Base-by-base conservation (phyloP, 768 basidiomycete species). In the Galerina marginata region DNA sequence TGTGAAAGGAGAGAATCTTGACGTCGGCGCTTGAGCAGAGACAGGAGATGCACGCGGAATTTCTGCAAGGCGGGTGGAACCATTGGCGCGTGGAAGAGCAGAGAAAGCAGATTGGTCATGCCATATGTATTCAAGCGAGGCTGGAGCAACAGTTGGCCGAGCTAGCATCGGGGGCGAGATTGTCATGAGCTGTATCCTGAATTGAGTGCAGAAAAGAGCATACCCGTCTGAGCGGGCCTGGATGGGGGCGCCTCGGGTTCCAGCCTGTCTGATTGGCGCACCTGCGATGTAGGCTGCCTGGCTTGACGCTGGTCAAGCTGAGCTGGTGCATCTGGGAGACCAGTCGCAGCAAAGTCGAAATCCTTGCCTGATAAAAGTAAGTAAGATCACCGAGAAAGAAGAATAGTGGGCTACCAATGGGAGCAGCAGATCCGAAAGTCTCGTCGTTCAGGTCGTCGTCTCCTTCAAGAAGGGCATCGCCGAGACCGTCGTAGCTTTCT, bases 391-490 rank as follows among this genome's bases (percentile, higher is more conserved):
- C 16, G 10, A 39, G 49, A 45, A 50, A 51, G 43, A 26, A 38
- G 49, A 36, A 52, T 49, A 33, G 37, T 20, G 39, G 48, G 90
- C 81, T 72, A 95, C 95, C 93, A 59, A 96, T 85, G 64, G 70
- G 76, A 37, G 82, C 88, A 51, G 78, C 64, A 42, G 77, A 83
- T 33, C 96, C 97, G 77, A 99, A 99, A 2, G 97, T 99, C 79
- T 96, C 95, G 74, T 96, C 94, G 76, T 99, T 99, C 67, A 96
- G 72, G 66, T 96, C 95, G 80, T 98, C 95, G 58, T 88, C 88
- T 43, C 89, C 90, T 75, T 99, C 96, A 67, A 90, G 87, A 55
- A 98, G 83, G 51, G 87, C 87, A 75, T 93, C 90, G 54, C 91
- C 95, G 26, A 96, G 86, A 42, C 92, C 93, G 73, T 96, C 93